Evolutionary conservation across 2,329 filamentous ascomycete genomes (phyloP), one percentile per base, ranked within the genome.

Genomic region (Hymenoscyphus fructigenus): DNA sequence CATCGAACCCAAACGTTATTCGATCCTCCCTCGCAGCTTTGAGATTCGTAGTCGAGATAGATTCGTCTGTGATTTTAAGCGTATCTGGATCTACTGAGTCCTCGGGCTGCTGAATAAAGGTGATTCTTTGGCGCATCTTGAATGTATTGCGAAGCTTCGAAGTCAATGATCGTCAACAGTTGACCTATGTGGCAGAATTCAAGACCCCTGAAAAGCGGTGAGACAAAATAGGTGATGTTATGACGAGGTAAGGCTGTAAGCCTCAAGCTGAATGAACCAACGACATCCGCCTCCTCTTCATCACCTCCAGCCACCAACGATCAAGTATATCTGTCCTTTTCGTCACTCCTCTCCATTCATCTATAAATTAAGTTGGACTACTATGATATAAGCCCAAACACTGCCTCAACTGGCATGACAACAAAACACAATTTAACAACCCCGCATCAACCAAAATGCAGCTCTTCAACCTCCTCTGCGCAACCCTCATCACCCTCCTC

Each of bases 1-100:
- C 92, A 59, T 88, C 82, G 23, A 93, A 79, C 44, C 84, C 83
- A 67, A 95, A 78, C 0, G 92, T 97, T 70, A 94, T 78, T 66
- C 90, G 86, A 75, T 95, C 91, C 78, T 98, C 91, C 69, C 91
- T 88, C 15, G 87, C 87, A 23, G 90, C 90, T 60, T 85, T 77
- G 53, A 95, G 82, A 2, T 83, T 84, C 1, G 81, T 80, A 61
- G 96, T 78, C 2, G 82, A 81, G 20, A 91, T 77, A 10, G 77
- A 76, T 57, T 81, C 79, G 55, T 81, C 78, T 56, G 80, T 79
- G 55, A 96, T 78, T 14, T 83, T 77, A 60, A 96, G 78, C 57
- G 85, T 80, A 1, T 84, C 79, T 0, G 90, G 89, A 61, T 91
- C 85, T 67, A 93, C 82, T 1, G 83, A 82, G 63, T 85, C 80